phyloP scores from a whole-genome alignment of 495 filamentous ascomycete species.

The Penicillium flavigenum region DNA sequence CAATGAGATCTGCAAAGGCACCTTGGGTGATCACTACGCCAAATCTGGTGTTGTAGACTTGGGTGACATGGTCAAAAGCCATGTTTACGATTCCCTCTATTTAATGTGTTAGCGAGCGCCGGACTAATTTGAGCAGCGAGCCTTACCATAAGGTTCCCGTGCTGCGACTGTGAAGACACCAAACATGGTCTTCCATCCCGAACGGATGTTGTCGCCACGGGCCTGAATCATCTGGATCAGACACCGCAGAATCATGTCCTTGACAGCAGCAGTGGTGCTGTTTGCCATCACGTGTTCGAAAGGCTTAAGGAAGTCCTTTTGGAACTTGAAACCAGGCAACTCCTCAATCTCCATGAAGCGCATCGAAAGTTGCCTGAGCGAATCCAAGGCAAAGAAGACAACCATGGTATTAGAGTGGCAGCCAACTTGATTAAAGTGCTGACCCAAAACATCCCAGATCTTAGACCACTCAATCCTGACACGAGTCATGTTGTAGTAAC shows the following conservation, averaged over 20 bases:
- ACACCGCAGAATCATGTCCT: slow-evolving; percentile 97
- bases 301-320: slow-evolving; percentile 97
- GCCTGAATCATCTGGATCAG: slow-evolving; percentile 99
- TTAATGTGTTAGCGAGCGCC: slow-evolving; percentile 24
- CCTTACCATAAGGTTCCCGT: slow-evolving; percentile 75
- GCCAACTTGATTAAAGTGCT: slow-evolving; percentile 97
- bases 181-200: slow-evolving; percentile 99
- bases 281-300: slow-evolving; percentile 98
- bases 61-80: slow-evolving; percentile 93
- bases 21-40: slow-evolving; percentile 95
- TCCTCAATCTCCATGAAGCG: slow-evolving; percentile 98
- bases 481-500: slow-evolving; percentile 98
- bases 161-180: slow-evolving; percentile 96
- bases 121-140: background rate
- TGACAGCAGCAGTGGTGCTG: slow-evolving; percentile 82
- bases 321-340: slow-evolving; percentile 97
- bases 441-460: slow-evolving; percentile 92
- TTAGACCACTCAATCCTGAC: slow-evolving; percentile 97
- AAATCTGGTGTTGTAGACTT: slow-evolving; percentile 97
- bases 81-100: slow-evolving; percentile 91
- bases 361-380: slow-evolving; percentile 92
- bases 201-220: slow-evolving; percentile 90
- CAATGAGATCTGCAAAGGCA: slow-evolving; percentile 92
- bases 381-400: slow-evolving; percentile 96
- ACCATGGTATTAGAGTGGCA: slow-evolving; percentile 93